Base-by-base conservation (phyloP, 2,329 filamentous ascomycete species). In the Aspergillus ochraceus region DNA sequence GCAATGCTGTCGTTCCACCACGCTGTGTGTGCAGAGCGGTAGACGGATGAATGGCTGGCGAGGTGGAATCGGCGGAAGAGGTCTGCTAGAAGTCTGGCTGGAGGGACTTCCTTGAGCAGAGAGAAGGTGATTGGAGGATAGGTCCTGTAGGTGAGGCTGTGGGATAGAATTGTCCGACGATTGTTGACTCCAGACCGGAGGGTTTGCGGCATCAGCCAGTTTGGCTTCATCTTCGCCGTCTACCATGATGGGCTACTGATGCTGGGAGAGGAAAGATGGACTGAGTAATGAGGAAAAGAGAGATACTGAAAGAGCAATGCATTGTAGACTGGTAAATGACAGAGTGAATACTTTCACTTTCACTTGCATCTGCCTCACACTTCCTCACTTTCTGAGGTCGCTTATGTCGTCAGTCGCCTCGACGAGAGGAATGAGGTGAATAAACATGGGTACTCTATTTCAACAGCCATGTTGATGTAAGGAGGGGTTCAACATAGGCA, bases 1-100 rank as follows among this genome's bases (percentile, higher is more conserved):
- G 53, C 71, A 71, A 58, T 66, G 90, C 49, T 91, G 73, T 29
- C 88, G 85, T 10, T 86, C 84, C 83, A 92, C 88, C 57, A 82
- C 86, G 50, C 86, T 76, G 70, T 93, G 90, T 19, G 61, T 64
- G 50, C 63, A 52, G n/a, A 47, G 52, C 14, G 54, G 52, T 26
- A 46, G 51, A 14, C 30, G 52, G 2, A 47, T 22, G 17, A 20
- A 5, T 24, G 22, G 53, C 12, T 26, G 53, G 42, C 17, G 24
- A 26, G 19, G n/a, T 24, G 42, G 39, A 10, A 42, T 11, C 4
- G 53, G 26, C 5, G 24, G 32, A 20, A 54, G 52, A 6, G 24
- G 30, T 24, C 22, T 29, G 30, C 17, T 11, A 19, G 39, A 9
- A 10, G 19, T 20, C 22, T 29, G n/a, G 19, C 22, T 17, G 52